Percentiles rank a stretch among this genome's conserved stretches.
Conservation (phyloP, 192 early-diverging fungal species). For the Backusella morwellensis region DNA sequence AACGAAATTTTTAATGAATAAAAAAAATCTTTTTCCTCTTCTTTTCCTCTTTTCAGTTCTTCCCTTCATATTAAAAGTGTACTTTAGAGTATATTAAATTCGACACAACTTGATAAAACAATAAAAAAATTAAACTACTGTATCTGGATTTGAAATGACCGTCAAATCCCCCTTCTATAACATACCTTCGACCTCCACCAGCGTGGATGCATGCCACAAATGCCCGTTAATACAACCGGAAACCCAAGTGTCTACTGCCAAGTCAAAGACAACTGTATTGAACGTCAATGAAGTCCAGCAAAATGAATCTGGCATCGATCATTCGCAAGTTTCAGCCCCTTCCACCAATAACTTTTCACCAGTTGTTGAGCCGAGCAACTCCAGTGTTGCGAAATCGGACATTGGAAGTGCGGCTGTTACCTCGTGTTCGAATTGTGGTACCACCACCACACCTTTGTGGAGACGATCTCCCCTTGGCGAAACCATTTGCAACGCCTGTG, state of each 20-base stretch:
- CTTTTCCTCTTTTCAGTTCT: background rate
- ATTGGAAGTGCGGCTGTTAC: constrained; percentile 29
- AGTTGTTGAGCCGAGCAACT: constrained; percentile 37
- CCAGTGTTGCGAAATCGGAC: constrained; percentile 41
- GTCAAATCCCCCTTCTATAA: constrained; percentile 36
- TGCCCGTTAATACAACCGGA: constrained; percentile 23
- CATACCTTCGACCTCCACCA: constrained; percentile 37
- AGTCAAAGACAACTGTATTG: constrained; percentile 3
- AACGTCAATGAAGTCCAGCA: constrained; percentile 19
- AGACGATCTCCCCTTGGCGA: constrained; percentile 67
- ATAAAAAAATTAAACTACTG: background rate
- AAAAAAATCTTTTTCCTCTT: constrained; percentile 4
- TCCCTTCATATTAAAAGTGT: constrained; percentile 12
- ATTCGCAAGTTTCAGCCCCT: constrained; percentile 10
- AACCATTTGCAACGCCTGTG: constrained; percentile 89
- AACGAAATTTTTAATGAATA: background rate
- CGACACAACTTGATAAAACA: background rate
- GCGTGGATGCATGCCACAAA: constrained; percentile 39
- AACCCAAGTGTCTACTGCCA: constrained; percentile 8
- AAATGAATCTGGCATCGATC: constrained; percentile 34
- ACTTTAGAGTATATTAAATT: constrained; percentile 1
- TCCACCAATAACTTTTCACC: constrained; percentile 26
- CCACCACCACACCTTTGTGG: constrained; percentile 73
- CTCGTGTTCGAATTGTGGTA: constrained; percentile 72
- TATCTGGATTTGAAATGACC: constrained; percentile 16